Base-by-base conservation (phyloP, 2,329 filamentous ascomycete genomes). In the Colletotrichum sp. region DNA sequence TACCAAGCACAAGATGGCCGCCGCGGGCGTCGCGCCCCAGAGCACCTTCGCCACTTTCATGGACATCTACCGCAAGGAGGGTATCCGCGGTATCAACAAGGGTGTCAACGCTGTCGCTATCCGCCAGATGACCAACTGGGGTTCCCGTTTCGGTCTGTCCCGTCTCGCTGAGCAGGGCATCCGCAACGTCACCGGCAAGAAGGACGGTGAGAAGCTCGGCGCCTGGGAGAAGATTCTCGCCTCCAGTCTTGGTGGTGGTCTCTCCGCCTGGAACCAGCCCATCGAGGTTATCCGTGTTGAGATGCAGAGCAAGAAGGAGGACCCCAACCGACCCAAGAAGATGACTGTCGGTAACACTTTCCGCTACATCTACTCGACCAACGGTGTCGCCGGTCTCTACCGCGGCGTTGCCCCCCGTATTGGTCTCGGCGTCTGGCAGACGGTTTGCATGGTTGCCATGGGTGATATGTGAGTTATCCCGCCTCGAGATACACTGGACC, bases 261-360 rank as follows among this genome's bases (percentile, higher is more conserved):
- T 99, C 82, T 96, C 93, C 78, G 97, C 97, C 79, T 99, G 97
- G 97, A 99, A 99, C 89, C 97, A 99, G 91, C 97, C 97, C 78
- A 99, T 99, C 85, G 97, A 99, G 92, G 97, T 99, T 85, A 98
- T 99, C 85, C 95, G 97, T 79, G 96, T 99, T 78, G 97, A 99
- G 92, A 98, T 99, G 95, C 97, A 99, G 93, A 98, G 95, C 89
- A 99, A 98, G 93, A 98, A 94, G 82, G 95, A 95, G 82, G 97
- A 99, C 85, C 96, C 97, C 77, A 99, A 99, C 90, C 94, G 97
- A 69, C 97, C 97, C 81, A 98, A 98, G 93, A 99, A 99, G 90
- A 94, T 99, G 94, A 99, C 96, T 67, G 97, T 99, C 78, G 95
- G 93, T 81, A 98, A 96, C 87, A 93, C 93, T 72, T 90, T 92